A percentile compares a stretch with the other conserved stretches of the same genome.
These are phyloP conservation scores for Saprolegnia parasitica DNA, from an alignment of 352 stramenopile genomes.

Conservation along the genomic window DNA sequence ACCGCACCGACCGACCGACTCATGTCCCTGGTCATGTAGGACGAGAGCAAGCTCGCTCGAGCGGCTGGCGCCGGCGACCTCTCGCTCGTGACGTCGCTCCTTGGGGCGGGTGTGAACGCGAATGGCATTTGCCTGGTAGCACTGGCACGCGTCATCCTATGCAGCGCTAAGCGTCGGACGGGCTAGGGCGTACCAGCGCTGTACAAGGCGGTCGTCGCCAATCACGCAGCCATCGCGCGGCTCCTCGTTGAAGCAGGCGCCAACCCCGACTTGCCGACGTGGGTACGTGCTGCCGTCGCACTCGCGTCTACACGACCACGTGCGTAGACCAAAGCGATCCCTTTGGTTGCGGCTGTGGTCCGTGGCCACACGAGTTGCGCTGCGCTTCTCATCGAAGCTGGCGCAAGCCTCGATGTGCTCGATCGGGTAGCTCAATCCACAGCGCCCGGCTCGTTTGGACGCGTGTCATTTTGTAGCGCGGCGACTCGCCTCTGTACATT, in stretches of 20 bases:
- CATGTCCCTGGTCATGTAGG: background rate
- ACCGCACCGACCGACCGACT: too few relatives aligned
- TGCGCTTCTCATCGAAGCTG: background rate
- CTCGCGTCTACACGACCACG: background rate
- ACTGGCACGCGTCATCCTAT: background rate
- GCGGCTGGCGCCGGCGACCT: background rate
- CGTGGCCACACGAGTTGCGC: background rate
- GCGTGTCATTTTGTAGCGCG: background rate
- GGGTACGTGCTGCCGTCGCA: background rate
- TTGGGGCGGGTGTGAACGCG: background rate
- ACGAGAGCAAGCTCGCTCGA: background rate
- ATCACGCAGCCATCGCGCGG: background rate
- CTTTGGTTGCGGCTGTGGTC: background rate
- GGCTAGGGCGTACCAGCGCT: background rate
- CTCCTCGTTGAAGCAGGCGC: background rate
- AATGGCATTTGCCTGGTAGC: background rate
- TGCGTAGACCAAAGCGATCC: background rate
- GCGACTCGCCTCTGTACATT: background rate
- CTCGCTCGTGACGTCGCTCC: background rate
- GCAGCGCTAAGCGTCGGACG: background rate
- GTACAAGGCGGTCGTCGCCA: background rate
- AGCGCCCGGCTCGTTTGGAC: too few relatives aligned
- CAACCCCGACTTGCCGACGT: background rate
- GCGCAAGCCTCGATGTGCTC: background rate
- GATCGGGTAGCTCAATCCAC: background rate